A percentile compares a stretch with the other conserved stretches of the same genome.
Evolutionary conservation across 2,329 filamentous ascomycete genomes (phyloP).

Genomic region (Alternaria atra): DNA sequence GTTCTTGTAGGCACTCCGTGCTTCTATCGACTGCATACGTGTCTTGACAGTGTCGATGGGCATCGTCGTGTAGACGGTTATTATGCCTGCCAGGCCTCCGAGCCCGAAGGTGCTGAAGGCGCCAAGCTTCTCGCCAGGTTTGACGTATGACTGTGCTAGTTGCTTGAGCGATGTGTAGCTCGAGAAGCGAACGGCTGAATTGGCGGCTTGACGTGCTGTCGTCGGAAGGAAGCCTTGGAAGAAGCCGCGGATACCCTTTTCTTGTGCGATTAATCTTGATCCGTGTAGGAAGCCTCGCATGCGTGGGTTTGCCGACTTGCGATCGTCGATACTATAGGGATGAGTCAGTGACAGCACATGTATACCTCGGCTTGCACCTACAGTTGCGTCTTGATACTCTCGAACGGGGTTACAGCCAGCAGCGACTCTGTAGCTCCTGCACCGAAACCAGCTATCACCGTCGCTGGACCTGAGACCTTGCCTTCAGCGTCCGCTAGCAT

Average conservation of each 20-base stretch:
- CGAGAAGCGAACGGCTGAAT: conserved; percentile 89
- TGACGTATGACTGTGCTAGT: conserved; percentile 88
- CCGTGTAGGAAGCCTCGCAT: conserved; percentile 94
- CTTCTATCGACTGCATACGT: conserved; percentile 94
- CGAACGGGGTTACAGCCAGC: conserved; percentile 93
- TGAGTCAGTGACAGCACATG: conserved; percentile 1
- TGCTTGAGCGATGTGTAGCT: conserved; percentile 92
- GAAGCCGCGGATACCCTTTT: conserved; percentile 89
- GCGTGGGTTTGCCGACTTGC: conserved; percentile 83
- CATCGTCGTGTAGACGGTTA: conserved; percentile 80
- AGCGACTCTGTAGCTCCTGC: conserved; percentile 94
- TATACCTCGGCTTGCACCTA: conserved; percentile 24
- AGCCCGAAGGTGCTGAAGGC: conserved; percentile 88
- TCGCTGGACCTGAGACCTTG: conserved; percentile 87
- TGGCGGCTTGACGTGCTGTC: conserved; percentile 92
- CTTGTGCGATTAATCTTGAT: conserved; percentile 83
- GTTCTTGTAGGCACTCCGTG: conserved; percentile 82
- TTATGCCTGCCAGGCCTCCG: conserved; percentile 85
- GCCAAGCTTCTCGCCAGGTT: conserved; percentile 93
- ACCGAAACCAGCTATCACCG: conserved; percentile 91
- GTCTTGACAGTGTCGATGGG: conserved; percentile 95
- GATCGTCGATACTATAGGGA: conserved; percentile 81
- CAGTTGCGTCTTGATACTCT: conserved; percentile 98
- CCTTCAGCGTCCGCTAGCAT: conserved; percentile 84
- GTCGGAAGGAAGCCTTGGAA: conserved; percentile 97